Conservation (phyloP, 2,329 filamentous ascomycete genomes). For the Talaromyces atroroseus region DNA sequence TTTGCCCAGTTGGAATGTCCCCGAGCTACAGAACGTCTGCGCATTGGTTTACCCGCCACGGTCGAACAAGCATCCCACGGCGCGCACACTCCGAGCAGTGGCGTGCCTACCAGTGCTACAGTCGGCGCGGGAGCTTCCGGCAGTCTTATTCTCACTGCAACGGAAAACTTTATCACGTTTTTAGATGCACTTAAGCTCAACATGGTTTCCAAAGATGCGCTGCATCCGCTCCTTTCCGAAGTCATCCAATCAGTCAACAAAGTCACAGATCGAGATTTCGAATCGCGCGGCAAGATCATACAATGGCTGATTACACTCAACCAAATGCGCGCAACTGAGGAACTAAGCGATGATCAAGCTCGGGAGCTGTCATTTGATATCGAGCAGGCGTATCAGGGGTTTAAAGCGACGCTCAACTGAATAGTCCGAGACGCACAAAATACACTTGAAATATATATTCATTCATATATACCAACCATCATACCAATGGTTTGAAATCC, state of each 20-base stretch:
- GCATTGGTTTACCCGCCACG: slow-evolving; percentile 88
- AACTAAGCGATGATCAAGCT: slow-evolving; percentile 79
- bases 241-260: slow-evolving; percentile 97
- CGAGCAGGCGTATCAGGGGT: slow-evolving; percentile 88
- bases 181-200: slow-evolving; percentile 90
- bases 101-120: slow-evolving; percentile 22
- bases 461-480: background rate
- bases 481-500: background rate
- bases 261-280: slow-evolving; percentile 91
- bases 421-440: background rate
- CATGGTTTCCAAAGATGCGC: slow-evolving; percentile 85
- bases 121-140: slow-evolving; percentile 44
- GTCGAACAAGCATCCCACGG: slow-evolving; percentile 55
- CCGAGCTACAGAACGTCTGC: slow-evolving; percentile 84
- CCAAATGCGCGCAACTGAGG: slow-evolving; percentile 94
- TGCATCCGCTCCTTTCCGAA: slow-evolving; percentile 92
- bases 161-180: slow-evolving; percentile 97
- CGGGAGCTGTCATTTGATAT: slow-evolving; percentile 89
- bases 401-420: slow-evolving; percentile 70
- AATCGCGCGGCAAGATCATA: slow-evolving; percentile 92
- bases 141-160: slow-evolving; percentile 76
- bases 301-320: slow-evolving; percentile 97
- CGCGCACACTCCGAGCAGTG: slow-evolving; percentile 40
- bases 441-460: background rate
- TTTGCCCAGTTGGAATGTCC: slow-evolving; percentile 76